Evolutionary conservation across 176 grass and related monocot genomes (phyloP), one percentile per base, ranked within the genome.

Genomic region (Microstegium vimineum): DNA sequence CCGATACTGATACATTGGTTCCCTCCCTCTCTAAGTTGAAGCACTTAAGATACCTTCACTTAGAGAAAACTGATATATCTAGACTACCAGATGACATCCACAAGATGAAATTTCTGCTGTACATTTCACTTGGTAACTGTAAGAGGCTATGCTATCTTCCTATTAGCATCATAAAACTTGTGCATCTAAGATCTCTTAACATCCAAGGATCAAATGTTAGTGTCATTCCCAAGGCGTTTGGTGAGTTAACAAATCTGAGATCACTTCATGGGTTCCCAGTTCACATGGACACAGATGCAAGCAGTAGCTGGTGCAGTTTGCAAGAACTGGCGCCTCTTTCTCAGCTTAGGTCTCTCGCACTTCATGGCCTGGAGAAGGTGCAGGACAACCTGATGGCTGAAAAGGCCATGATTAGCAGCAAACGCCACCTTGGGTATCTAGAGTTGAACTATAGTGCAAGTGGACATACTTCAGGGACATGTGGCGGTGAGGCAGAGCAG

Each of bases 11-110:
- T 28, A 18, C 0, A 6, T 41, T 82, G 13, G 14, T 74, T 62
- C 10, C 9, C 23, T 82, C 47, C 20, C 11, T 87, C 0, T 43
- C 15, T n/a, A 6, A 52, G 14, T 30, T 87, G n/a, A 77, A 41
- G 25, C 86, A 87, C 41, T 17, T 87, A 18, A 76, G 86, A 15
- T 67, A 31, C 32, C 40, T 87, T 18, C 0, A 4, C 2, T 26
- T 82, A 16, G 0, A 5, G 0, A 0, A 8, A 0, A 71, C 79
- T 47, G 36, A 75, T n/a, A 71, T 82, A 63, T 62, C 72, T 38
- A 41, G 56, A 15, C n/a, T 87, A 0, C 85, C 85, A 8, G 38
- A 64, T 8, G 26, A 20, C 8, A 62, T 87, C 20, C 28, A 70
- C 1, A 47, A 27, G 9, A 54, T 87, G 62, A 71, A 14, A 10